phyloP scores from a whole-genome alignment of 345 rosid species.

The Rubroshorea leprosula region DNA sequence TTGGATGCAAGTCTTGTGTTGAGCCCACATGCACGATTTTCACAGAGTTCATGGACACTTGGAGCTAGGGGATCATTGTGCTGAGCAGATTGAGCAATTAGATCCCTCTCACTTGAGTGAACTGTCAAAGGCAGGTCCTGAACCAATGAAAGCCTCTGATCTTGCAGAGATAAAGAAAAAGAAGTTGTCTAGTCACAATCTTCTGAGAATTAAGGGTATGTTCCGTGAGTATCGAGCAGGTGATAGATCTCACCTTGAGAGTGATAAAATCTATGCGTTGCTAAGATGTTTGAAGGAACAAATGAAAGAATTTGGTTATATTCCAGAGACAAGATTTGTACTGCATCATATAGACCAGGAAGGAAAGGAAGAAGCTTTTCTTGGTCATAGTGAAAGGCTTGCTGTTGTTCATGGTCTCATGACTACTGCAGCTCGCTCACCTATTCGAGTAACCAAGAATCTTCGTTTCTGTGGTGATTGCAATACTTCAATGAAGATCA shows the following conservation, averaged over 20 bases:
- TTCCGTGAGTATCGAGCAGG: constrained; percentile 59
- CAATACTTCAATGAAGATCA: constrained; percentile 57
- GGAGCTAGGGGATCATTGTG: constrained; percentile 71
- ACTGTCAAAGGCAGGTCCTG: constrained; percentile 53
- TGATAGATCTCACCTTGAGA: constrained; percentile 66
- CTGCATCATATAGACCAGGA: constrained; percentile 77
- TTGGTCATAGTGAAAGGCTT: constrained; percentile 72
- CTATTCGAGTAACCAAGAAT: constrained; percentile 43
- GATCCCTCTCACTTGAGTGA: constrained; percentile 49
- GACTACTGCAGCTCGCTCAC: constrained; percentile 43
- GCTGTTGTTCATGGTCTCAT: constrained; percentile 66
- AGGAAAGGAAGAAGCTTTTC: constrained; percentile 70
- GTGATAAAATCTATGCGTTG: constrained; percentile 38
- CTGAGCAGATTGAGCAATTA: constrained; percentile 44
- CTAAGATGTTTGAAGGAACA: too few species aligned
- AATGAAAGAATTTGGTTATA: too few species aligned
- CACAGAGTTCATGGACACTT: constrained; percentile 61
- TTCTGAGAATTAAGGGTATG: constrained; percentile 29
- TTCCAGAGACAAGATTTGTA: too few species aligned
- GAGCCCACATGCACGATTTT: too few species aligned
- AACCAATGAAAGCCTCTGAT: constrained; percentile 44
- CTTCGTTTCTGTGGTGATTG: constrained; percentile 82
- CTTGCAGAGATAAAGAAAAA: too few species aligned
- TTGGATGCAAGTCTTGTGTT: too few species aligned
- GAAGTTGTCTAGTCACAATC: constrained; percentile 26